Conservation (phyloP, 2,329 filamentous ascomycete genomes). For the Sporothrix globosa region DNA sequence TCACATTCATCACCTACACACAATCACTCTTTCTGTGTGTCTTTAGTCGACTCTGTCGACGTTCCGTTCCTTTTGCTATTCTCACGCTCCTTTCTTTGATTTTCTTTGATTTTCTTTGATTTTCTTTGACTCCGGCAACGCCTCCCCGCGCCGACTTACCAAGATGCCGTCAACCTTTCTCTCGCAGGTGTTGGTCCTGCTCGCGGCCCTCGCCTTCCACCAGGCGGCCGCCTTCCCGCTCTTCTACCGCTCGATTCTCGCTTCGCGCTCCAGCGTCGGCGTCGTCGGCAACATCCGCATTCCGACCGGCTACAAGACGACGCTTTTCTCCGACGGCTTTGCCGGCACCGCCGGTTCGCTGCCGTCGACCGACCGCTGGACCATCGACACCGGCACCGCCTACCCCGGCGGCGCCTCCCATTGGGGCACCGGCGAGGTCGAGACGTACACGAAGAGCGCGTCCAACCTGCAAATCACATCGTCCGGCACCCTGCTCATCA, state of each 20-base stretch:
- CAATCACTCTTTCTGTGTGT: not conserved
- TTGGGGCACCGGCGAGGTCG: slow-evolving; percentile 56
- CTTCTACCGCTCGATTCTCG: slow-evolving; percentile 27
- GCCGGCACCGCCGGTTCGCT: slow-evolving; percentile 41
- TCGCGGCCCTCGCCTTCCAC: slow-evolving; percentile 28
- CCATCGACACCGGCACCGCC: slow-evolving; percentile 49
- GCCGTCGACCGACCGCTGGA: slow-evolving; percentile 50
- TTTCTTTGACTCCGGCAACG: not conserved
- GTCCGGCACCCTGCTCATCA: slow-evolving; percentile 46
- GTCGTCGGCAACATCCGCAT: slow-evolving; percentile 31
- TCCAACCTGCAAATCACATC: slow-evolving; percentile 49
- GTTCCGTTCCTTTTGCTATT: not conserved
- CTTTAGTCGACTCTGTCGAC: not conserved
- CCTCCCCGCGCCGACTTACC: not conserved
- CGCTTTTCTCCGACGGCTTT: slow-evolving; percentile 40
- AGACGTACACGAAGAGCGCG: slow-evolving; percentile 49
- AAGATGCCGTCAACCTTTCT: slow-evolving; percentile 27
- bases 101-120: not conserved
- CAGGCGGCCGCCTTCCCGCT: slow-evolving; percentile 27
- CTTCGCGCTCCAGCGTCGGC: slow-evolving; percentile 29
- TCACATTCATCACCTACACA: slow-evolving; percentile 3
- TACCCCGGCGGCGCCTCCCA: slow-evolving; percentile 52
- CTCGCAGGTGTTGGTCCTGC: slow-evolving; percentile 19
- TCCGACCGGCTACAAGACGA: slow-evolving; percentile 41
- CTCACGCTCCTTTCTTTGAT: slow-evolving; percentile 12